Evolutionary conservation across 371 early-diverging fungal genomes (phyloP).

Genomic region (Mucor racemosus): DNA sequence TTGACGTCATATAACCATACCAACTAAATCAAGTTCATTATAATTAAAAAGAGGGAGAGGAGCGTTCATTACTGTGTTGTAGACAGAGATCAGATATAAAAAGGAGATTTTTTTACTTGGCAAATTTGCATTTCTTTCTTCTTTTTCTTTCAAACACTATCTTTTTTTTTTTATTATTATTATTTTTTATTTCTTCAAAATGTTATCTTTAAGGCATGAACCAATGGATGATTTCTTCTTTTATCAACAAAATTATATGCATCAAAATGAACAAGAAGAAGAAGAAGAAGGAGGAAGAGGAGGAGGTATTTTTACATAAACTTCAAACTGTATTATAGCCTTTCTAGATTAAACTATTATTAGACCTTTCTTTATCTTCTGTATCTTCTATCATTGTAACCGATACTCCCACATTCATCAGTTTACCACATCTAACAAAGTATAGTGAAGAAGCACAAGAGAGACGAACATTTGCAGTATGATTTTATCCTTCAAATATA

Average conservation of each 20-base stretch:
- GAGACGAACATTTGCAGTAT: not conserved
- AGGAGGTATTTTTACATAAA: not conserved
- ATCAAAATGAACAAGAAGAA: not conserved
- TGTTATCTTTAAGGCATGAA: slow-evolving; percentile 21
- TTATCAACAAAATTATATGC: not conserved
- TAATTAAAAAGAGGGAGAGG: not conserved
- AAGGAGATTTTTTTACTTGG: not conserved
- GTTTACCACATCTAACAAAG: slow-evolving; percentile 2
- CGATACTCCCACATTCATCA: not conserved
- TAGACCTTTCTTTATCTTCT: slow-evolving; percentile 4
- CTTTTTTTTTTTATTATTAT: not conserved
- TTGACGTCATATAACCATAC: not conserved
- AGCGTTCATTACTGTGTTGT: not conserved
- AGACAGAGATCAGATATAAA: not conserved
- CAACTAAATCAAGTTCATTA: slow-evolving; percentile 1
- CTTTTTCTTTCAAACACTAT: slow-evolving; percentile 5
- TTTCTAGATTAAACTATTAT: not conserved
- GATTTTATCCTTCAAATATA: not conserved
- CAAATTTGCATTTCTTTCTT: not conserved
- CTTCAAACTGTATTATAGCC: not conserved
- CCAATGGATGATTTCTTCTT: slow-evolving; percentile 17
- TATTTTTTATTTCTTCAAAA: slow-evolving; percentile 1
- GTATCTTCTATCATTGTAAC: not conserved
- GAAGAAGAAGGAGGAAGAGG: not conserved
- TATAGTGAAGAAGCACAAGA: not conserved